Evolutionary conservation across 805 yeast species (phyloP), one percentile per base, ranked within the genome.

Genomic region (Pichia gijzeniarum): DNA sequence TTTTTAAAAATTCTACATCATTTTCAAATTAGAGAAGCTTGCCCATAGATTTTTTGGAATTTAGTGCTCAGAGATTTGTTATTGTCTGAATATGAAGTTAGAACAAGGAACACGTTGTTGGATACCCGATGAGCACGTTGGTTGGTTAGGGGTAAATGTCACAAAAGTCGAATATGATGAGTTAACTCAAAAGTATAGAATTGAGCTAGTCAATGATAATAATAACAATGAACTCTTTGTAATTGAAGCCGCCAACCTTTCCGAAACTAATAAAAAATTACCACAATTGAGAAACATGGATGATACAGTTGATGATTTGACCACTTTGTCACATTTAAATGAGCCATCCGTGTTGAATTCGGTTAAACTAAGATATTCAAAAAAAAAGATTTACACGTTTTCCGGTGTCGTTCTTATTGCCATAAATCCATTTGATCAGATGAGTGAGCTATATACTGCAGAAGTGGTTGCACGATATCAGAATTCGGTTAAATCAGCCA

Each of bases 341-440:
- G 99, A 91, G 63, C 97, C 99, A 1, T 95, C 97, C 1, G 97
- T 91, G 39, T 74, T 91, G 53, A 95, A 90, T 59, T 96, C 98
- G n/a, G 90, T 91, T 61, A 82, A 79, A 57, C 78, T 85, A 50
- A 78, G 99, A 53, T 91, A 93, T 61, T 73, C 87, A 31, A 95
- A 87, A 60, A 76, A 89, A 57, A 85, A 82, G 61, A 91, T 91
- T 48, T 91, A 91, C 64, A 91, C 99, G 3, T 93, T 91, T 63
- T 86, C 96, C 1, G 99, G 99, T 61, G 90, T 91, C 45, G 99
- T 91, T 38, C 76, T 91, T 62, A 90, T 91, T 57, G 99, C 99
- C 19, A 82, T 95, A 1, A 91, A 91, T 63, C 99, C 99, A 14
- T 91, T 91, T 65, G 96, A 88, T 61, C 74, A 83, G 52, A 85